Evolutionary conservation across 345 rosid species (phyloP).

Genomic region (Citrus inodora): DNA sequence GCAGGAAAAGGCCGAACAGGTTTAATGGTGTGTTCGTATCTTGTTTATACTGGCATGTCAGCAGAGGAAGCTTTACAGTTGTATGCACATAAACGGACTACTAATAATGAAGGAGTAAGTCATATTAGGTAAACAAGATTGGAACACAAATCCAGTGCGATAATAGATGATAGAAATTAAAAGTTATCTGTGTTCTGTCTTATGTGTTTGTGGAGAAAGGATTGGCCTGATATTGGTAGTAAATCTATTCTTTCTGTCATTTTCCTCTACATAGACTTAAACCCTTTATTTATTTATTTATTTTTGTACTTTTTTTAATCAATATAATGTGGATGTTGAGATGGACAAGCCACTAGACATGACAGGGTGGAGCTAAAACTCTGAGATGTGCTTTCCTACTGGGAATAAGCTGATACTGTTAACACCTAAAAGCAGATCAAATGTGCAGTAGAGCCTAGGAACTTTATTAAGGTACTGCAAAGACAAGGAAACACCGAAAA

Average conservation of each 20-base stretch:
- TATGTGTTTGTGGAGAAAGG: background rate
- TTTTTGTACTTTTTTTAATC: too few species aligned
- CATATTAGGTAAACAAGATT: background rate
- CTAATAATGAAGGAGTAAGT: slow-evolving; percentile 92
- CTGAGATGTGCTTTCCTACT: background rate
- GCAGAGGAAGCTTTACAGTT: slow-evolving; percentile 81
- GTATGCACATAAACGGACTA: slow-evolving; percentile 86
- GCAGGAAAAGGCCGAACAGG: slow-evolving; percentile 99
- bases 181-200: background rate
- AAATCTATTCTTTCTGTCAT: background rate
- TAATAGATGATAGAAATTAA: background rate
- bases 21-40: slow-evolving; percentile 82
- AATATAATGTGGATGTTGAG: background rate
- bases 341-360: background rate
- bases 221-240: background rate
- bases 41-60: slow-evolving; percentile 77
- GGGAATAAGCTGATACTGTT: background rate
- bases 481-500: background rate
- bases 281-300: too few species aligned
- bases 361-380: background rate
- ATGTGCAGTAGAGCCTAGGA: too few species aligned
- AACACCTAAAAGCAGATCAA: background rate
- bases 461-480: background rate
- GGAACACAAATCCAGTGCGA: background rate
- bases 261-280: background rate